Conservation (phyloP, 306 rosid genomes). For the Dalbergia oliveri region DNA sequence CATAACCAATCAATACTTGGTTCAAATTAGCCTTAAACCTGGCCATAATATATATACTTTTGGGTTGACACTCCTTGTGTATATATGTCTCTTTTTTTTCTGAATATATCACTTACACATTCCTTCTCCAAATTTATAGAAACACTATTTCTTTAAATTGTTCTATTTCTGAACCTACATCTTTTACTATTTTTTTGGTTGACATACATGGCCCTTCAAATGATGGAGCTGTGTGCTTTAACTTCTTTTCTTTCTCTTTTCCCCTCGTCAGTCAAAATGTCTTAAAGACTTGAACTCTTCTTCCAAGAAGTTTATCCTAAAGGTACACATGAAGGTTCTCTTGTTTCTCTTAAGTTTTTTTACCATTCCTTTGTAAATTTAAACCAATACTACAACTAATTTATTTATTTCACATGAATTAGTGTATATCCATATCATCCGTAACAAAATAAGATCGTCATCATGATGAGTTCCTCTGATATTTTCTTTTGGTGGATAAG, state of each 20-base stretch:
- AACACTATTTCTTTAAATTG: too few species aligned
- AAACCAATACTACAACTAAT: not conserved
- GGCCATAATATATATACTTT: too few species aligned
- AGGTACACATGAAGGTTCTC: not conserved
- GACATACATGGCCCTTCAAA: too few species aligned
- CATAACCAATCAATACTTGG: not conserved
- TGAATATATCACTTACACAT: too few species aligned
- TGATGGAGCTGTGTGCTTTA: not conserved
- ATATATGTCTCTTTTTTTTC: too few species aligned
- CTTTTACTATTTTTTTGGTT: too few species aligned
- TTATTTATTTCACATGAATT: too few species aligned
- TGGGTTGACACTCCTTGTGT: too few species aligned
- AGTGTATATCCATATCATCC: too few species aligned
- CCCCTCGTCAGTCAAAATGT: not conserved
- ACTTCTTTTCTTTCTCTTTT: not conserved
- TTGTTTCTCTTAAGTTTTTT: not conserved
- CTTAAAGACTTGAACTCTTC: not conserved
- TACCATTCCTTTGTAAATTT: not conserved
- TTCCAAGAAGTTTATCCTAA: slow-evolving; percentile 8
- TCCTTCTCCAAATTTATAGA: too few species aligned
- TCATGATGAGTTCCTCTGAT: not conserved
- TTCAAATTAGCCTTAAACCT: not conserved
- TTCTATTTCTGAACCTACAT: too few species aligned
- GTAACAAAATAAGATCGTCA: not conserved
- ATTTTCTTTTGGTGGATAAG: not conserved